phyloP scores from a whole-genome alignment of 257 asterid species.

The Primulina huaijiensis region DNA sequence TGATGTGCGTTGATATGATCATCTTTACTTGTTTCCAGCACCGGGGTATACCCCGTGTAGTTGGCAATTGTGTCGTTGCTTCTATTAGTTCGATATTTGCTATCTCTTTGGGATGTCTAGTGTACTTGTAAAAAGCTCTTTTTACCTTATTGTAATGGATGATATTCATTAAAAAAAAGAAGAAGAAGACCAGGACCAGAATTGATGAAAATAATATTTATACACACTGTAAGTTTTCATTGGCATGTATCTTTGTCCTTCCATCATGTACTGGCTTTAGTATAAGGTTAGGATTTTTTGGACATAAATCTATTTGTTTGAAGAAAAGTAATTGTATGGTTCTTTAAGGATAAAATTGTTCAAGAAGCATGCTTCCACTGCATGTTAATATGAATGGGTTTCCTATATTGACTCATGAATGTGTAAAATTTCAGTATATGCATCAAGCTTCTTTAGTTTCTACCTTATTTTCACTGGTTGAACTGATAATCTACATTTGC shows the following conservation, averaged over 20 bases:
- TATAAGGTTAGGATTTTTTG: background rate
- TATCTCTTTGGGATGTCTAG: too few species aligned
- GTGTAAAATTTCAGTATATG: background rate
- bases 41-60: too few species aligned
- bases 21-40: too few species aligned
- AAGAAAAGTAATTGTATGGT: background rate
- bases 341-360: background rate
- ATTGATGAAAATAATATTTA: background rate
- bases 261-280: background rate
- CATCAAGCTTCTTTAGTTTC: background rate
- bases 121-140: too few species aligned
- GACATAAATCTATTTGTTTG: background rate
- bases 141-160: too few species aligned
- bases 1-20: too few species aligned
- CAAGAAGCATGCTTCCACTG: background rate
- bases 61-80: too few species aligned
- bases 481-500: conserved; percentile 29
- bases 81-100: too few species aligned
- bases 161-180: too few species aligned
- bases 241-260: too few species aligned
- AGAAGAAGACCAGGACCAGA: background rate
- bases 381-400: background rate
- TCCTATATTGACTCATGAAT: background rate
- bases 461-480: background rate
- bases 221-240: background rate